Evolutionary conservation across 2,329 filamentous ascomycete genomes (phyloP).

Genomic region (Allantophomopsis lycopodina): DNA sequence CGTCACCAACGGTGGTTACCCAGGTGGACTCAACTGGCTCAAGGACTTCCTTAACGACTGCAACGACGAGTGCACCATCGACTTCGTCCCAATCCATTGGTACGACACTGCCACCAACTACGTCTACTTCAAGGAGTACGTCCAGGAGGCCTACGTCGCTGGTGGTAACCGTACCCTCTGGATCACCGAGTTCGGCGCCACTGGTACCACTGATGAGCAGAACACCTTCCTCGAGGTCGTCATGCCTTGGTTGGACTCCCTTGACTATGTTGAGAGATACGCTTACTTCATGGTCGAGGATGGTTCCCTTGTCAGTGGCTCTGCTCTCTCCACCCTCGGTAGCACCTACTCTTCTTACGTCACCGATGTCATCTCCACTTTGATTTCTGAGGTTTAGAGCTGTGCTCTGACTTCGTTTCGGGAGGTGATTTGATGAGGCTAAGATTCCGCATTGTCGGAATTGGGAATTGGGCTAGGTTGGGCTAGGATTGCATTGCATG

Average conservation of each 20-base stretch:
- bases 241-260: slow-evolving; percentile 26
- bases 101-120: slow-evolving; percentile 20
- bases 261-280: slow-evolving; percentile 23
- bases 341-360: slow-evolving; percentile 1
- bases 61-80: slow-evolving; percentile 22
- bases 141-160: slow-evolving; percentile 19
- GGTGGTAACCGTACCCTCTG: slow-evolving; percentile 14
- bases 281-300: slow-evolving; percentile 19
- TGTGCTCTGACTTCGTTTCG: too few species aligned
- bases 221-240: slow-evolving; percentile 23
- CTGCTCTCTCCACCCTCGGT: slow-evolving; percentile 4
- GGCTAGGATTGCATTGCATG: too few species aligned
- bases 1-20: slow-evolving; percentile 20
- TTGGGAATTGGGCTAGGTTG: too few species aligned
- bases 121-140: slow-evolving; percentile 26
- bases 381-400: too few species aligned
- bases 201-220: slow-evolving; percentile 17
- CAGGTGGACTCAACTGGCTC: slow-evolving; percentile 25
- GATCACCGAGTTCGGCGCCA: slow-evolving; percentile 27
- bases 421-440: too few species aligned
- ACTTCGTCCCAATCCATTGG: slow-evolving; percentile 30
- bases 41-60: slow-evolving; percentile 24
- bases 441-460: too few species aligned
- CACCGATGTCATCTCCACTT: too few species aligned
- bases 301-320: slow-evolving; percentile 15